Percentiles rank a stretch among this genome's conserved stretches.
These are phyloP conservation scores for Claviceps sp. DNA, from an alignment of 2,329 filamentous ascomycete genomes.

Conservation along the genomic window DNA sequence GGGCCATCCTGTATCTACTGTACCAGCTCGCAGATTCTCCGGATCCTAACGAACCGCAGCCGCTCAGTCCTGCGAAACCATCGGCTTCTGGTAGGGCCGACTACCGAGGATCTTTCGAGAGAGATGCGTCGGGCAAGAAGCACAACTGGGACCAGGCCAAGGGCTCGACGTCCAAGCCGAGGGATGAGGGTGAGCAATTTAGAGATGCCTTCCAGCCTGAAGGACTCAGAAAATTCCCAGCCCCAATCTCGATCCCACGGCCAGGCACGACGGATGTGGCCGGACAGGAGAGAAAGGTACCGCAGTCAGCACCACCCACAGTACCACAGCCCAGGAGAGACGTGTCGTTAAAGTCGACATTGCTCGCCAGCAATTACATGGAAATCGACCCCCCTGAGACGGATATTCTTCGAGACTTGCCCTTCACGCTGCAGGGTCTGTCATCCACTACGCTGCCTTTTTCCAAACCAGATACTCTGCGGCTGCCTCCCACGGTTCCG, in stretches of 20 bases:
- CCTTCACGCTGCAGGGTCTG: slow-evolving; percentile 84
- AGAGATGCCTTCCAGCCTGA: slow-evolving; percentile 41
- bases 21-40: slow-evolving; percentile 65
- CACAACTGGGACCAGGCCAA: slow-evolving; percentile 25
- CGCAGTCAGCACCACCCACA: neutral
- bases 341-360: slow-evolving; percentile 42
- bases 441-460: slow-evolving; percentile 80
- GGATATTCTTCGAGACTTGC: slow-evolving; percentile 62
- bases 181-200: slow-evolving; percentile 34
- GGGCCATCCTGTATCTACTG: slow-evolving; percentile 87
- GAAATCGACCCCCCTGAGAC: slow-evolving; percentile 50
- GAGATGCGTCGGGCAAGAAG: slow-evolving; percentile 20
- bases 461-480: slow-evolving; percentile 51
- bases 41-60: slow-evolving; percentile 37
- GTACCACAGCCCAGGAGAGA: slow-evolving; percentile 28
- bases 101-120: slow-evolving; percentile 23
- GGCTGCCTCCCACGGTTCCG: slow-evolving; percentile 66
- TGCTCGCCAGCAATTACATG: slow-evolving; percentile 42
- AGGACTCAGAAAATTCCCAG: slow-evolving; percentile 33
- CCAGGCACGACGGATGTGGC: slow-evolving; percentile 16
- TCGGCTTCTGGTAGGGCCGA: slow-evolving; percentile 17
- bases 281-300: slow-evolving; percentile 12
- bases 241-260: slow-evolving; percentile 27
- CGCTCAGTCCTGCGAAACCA: slow-evolving; percentile 29
- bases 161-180: slow-evolving; percentile 21